phyloP scores from a whole-genome alignment of 306 rosid genomes.

The Gleditsia sinensis region DNA sequence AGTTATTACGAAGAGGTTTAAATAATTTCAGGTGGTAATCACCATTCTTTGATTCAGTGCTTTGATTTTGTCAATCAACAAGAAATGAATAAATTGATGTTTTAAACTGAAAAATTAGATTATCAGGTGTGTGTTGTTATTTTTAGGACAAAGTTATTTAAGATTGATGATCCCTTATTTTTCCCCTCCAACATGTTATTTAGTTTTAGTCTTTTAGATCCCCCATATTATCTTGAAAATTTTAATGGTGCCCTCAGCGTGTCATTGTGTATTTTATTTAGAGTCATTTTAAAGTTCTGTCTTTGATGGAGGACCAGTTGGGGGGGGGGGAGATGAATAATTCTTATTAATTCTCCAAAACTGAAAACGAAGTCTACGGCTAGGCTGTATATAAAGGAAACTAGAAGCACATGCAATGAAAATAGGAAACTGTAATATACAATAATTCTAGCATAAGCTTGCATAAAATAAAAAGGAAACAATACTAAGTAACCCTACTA shows the following conservation, averaged over 20 bases:
- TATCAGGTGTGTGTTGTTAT: background rate
- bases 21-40: background rate
- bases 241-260: background rate
- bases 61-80: background rate
- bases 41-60: background rate
- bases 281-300: background rate
- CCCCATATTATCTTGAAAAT: background rate
- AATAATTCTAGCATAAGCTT: no score
- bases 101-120: background rate
- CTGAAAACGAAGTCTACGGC: no score
- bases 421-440: no score
- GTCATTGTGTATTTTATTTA: background rate
- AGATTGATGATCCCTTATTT: background rate
- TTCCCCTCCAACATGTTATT: background rate
- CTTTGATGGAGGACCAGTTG: no score
- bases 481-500: no score
- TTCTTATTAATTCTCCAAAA: no score
- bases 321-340: no score
- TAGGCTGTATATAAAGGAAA: no score
- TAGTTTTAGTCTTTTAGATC: background rate
- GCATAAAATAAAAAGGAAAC: no score
- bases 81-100: background rate
- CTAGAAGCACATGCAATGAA: no score
- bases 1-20: background rate
- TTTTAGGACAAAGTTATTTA: background rate